A percentile compares a stretch with the other conserved stretches of the same genome.
phyloP scores from a whole-genome alignment of 495 filamentous ascomycete species.

The Cercophora samala region DNA sequence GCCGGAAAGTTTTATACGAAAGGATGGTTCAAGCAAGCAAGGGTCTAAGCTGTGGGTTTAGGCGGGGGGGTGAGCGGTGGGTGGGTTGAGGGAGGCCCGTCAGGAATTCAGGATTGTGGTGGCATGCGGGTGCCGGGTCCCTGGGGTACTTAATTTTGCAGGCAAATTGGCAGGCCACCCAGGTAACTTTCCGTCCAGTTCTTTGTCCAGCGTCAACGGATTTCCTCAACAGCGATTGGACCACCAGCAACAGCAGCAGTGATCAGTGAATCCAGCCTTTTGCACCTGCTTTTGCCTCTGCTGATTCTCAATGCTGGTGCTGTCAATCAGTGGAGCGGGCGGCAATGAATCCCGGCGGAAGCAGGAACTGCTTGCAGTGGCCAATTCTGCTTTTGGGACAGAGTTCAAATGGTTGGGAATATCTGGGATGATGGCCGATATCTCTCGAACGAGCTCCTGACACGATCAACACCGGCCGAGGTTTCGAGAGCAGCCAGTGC shows the following conservation, averaged over 20 bases:
- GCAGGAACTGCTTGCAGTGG: not conserved
- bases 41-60: slow-evolving; percentile 21
- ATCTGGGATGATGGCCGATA: slow-evolving; percentile 1
- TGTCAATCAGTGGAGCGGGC: not conserved
- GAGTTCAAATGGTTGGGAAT: not conserved
- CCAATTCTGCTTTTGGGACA: not conserved
- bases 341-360: too few species aligned
- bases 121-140: slow-evolving; percentile 13
- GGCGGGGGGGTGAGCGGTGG: slow-evolving; percentile 17
- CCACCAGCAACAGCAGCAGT: not conserved
- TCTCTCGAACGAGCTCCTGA: slow-evolving; percentile 12
- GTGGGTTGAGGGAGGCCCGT: slow-evolving; percentile 17
- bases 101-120: slow-evolving; percentile 1
- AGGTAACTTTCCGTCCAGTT: slow-evolving; percentile 3
- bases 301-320: not conserved
- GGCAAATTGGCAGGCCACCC: not conserved
- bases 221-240: slow-evolving; percentile 1
- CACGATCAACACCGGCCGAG: slow-evolving; percentile 16
- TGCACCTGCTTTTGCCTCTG: not conserved
- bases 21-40: slow-evolving; percentile 2
- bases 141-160: slow-evolving; percentile 3
- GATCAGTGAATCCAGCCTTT: not conserved
- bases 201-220: not conserved
- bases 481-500: not conserved
- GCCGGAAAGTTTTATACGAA: slow-evolving; percentile 29